phyloP scores from a whole-genome alignment of 1,139 yeast species.

The Sugiyamaella paludigena region DNA sequence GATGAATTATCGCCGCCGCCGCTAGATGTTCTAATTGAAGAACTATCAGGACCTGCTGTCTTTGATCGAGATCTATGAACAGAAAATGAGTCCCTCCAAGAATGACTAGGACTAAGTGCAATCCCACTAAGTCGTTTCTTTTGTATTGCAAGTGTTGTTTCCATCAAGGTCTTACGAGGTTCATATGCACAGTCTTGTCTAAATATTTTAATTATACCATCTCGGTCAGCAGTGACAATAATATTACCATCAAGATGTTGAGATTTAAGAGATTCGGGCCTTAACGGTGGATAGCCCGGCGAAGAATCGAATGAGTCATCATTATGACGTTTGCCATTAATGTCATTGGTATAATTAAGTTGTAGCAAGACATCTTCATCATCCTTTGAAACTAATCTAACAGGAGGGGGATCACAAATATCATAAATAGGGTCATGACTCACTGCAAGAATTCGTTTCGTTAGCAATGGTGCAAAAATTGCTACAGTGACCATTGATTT shows the following conservation, averaged over 20 bases:
- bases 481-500: conserved; percentile 72
- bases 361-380: background rate
- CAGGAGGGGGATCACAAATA: conserved; percentile 43
- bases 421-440: conserved; percentile 81
- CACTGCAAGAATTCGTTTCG: conserved; percentile 61
- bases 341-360: background rate
- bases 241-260: conserved; percentile 42
- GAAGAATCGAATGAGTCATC: no score
- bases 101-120: conserved; percentile 26
- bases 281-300: conserved; percentile 9
- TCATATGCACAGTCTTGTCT: conserved; percentile 67
- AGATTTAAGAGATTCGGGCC: conserved; percentile 15
- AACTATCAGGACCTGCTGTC: conserved; percentile 17
- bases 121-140: conserved; percentile 25
- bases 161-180: conserved; percentile 27
- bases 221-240: conserved; percentile 73
- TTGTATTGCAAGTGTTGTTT: conserved; percentile 19
- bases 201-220: conserved; percentile 71
- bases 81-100: conserved; percentile 26
- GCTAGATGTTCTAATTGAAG: conserved; percentile 17
- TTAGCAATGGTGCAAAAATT: conserved; percentile 71
- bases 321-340: background rate
- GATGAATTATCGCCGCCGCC: conserved; percentile 9
- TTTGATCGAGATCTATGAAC: conserved; percentile 20
- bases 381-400: conserved; percentile 15